Evolutionary conservation across 768 basidiomycete genomes (phyloP), one percentile per base, ranked within the genome.

Genomic region (Tylopilus subfusipes): DNA sequence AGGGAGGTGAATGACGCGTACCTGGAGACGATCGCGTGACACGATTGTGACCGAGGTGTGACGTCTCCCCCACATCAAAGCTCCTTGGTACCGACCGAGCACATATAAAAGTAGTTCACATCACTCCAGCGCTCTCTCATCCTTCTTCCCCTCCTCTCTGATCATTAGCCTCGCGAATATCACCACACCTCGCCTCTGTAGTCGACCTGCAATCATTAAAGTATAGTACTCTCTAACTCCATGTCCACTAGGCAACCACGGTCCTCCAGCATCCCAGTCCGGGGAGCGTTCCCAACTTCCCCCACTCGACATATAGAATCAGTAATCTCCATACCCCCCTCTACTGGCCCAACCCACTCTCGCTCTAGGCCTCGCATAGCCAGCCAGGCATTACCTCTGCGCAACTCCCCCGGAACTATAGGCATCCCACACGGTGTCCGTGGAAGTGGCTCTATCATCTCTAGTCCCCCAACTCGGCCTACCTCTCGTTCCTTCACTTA

Each of bases 221-320:
- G 33, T 29, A 30, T 10, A 12, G 5, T n/a, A 19, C 38, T 19
- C 25, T 13, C 36, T 16, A 27, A 18, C 34, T 1, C 50, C 57
- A 83, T 82, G 78, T 74, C 77, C 30, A 68, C 70, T 14, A 74
- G 85, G 53, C 79, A 81, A 40, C 74, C 81, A 13, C 80, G 86
- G 65, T 82, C 85, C 0, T 76, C 85, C 22, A 88, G 80, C 64
- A 85, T 88, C 64, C 84, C 86, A 38, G 82, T 86, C 53, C 75
- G 79, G 50, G 76, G 68, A 55, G 65, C 75, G 22, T 68, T 75
- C 30, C 71, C 78, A 21, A 72, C 74, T 7, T 74, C 79, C 6
- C 75, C 82, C 36, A 68, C 77, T 60, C 77, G 84, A 54, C 82
- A 82, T 56, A 81, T 89, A 52, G 87, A 88, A 65, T 78, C 78